A percentile compares a stretch with the other conserved stretches of the same genome.
These are phyloP conservation scores for Secale cereale DNA, from an alignment of 176 grass and related monocot genomes.

Conservation along the genomic window DNA sequence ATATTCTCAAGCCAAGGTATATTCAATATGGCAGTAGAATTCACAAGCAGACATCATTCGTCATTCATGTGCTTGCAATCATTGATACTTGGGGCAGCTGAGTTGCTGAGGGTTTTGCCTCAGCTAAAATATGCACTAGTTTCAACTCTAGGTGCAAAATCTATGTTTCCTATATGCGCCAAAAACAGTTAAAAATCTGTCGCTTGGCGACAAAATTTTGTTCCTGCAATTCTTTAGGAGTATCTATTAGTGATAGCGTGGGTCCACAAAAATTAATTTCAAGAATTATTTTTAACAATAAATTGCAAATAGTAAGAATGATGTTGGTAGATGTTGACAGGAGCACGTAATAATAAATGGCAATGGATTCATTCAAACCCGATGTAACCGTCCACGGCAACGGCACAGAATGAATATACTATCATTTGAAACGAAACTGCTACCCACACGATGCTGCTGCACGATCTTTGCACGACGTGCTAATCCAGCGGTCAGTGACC, in stretches of 20 bases:
- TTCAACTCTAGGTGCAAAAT: not conserved
- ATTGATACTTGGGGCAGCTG: not conserved
- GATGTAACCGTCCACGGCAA: not conserved
- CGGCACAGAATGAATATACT: not conserved
- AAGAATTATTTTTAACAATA: not conserved
- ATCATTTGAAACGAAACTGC: too few species aligned
- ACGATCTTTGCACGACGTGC: too few species aligned
- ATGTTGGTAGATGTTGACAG: not conserved
- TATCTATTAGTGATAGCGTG: not conserved
- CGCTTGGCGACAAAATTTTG: not conserved
- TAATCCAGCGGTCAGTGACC: too few species aligned
- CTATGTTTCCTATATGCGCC: not conserved
- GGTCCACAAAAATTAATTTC: not conserved
- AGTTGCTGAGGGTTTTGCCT: not conserved
- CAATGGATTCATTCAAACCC: too few species aligned
- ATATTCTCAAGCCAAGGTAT: not conserved
- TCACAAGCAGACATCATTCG: not conserved
- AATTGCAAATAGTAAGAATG: not conserved
- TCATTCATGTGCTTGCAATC: conserved; percentile 1
- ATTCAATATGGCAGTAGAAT: not conserved
- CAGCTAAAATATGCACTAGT: not conserved
- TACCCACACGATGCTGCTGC: too few species aligned
- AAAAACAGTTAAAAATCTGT: not conserved
- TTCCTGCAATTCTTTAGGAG: not conserved
- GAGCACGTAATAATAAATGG: not conserved